Evolutionary conservation across 2,329 filamentous ascomycete species (phyloP), one percentile per base, ranked within the genome.

Genomic region (Sporothrix curviconia): DNA sequence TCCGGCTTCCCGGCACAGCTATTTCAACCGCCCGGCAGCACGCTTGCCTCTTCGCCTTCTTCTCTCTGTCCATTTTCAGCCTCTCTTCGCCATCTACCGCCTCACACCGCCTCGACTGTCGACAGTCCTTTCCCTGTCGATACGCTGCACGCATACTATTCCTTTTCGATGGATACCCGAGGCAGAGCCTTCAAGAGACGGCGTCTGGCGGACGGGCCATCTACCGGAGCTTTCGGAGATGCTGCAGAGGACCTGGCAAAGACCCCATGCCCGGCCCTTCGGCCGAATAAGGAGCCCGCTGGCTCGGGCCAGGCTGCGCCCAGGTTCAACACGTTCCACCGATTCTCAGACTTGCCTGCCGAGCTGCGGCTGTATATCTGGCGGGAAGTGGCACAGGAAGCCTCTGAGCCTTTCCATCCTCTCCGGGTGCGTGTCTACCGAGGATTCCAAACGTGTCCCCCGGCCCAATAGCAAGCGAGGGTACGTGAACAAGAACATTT

Each of bases 321-420:
- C 8, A 2, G 3, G 11, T 43, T 7, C 36, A 24, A 36, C 1
- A 39, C 40, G 0, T 60, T 64, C 19, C 52, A 54, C n/a, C n/a
- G 32, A 4, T 62, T 64, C 19, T 6, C 2, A 14, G 11, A 11
- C 4, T 53, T 64, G 9, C 62, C 62, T 3, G 8, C 60, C 9
- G 62, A 64, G 47, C 43, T 64, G 15, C 62, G 62, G 14, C 7
- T 63, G 3, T 9, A 46, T 14, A 55, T 64, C n/a, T 64, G 62
- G 62, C 56, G 53, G 14, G 17, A 51, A 2, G 57, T 37, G 2
- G 30, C 36, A 7, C 52, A 63, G 8, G 11, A 19, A n/a, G 19
- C 37, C 4, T 39, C 22, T n/a, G 15, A 53, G 28, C 43, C 55
- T 7, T 42, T 56, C 8, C 62, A 64, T 36, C 62, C 62, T 1